Evolutionary conservation across 495 filamentous ascomycete genomes (phyloP).

Genomic region (Aspergillus taichungensis): DNA sequence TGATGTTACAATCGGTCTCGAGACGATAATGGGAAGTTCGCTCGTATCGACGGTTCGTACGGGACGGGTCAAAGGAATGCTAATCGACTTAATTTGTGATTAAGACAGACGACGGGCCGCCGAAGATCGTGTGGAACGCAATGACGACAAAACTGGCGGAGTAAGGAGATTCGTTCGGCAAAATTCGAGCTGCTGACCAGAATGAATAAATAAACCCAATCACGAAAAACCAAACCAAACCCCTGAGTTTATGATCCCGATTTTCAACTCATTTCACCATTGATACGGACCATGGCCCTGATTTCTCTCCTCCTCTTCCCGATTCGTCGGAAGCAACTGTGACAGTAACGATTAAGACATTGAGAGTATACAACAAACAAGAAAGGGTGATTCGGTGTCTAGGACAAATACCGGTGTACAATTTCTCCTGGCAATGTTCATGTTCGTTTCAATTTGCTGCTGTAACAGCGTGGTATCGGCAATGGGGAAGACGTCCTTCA

Average conservation of each 20-base stretch:
- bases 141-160: constrained; percentile 30
- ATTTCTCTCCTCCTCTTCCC: too few species aligned
- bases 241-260: too few species aligned
- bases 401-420: constrained; percentile 14
- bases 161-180: constrained; percentile 25
- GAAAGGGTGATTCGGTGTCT: neutral
- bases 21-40: constrained; percentile 5
- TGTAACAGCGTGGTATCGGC: neutral
- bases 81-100: constrained; percentile 26
- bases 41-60: constrained; percentile 20
- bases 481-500: too few species aligned
- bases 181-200: constrained; percentile 36
- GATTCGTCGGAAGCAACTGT: too few species aligned
- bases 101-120: constrained; percentile 28
- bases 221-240: constrained; percentile 15
- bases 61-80: constrained; percentile 20
- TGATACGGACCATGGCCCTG: too few species aligned
- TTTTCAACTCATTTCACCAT: too few species aligned
- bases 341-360: neutral
- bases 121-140: constrained; percentile 25
- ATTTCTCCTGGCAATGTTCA: neutral
- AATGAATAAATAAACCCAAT: constrained; percentile 13
- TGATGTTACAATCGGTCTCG: constrained; percentile 3
- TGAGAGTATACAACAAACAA: constrained; percentile 4
- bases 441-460: neutral